Evolutionary conservation across 306 rosid genomes (phyloP).

Genomic region (Gastrolobium villosum): DNA sequence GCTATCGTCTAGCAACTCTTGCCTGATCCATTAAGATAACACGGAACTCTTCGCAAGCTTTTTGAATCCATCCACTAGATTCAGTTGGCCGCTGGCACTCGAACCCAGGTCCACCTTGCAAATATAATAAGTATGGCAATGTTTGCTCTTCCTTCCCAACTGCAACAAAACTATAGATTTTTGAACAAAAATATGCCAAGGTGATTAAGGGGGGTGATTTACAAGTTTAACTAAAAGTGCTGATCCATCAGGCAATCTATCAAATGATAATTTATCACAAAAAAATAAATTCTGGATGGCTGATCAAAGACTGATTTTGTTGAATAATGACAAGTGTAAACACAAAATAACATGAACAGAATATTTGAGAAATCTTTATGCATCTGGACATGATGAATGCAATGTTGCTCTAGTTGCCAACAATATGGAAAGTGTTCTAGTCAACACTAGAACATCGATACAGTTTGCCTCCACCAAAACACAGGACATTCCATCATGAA

Average conservation of each 20-base stretch:
- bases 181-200: conserved; percentile 32
- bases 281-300: not conserved
- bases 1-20: conserved; percentile 51
- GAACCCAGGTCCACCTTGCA: conserved; percentile 99
- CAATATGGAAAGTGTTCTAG: not conserved
- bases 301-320: conserved; percentile 15
- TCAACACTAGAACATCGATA: conserved; percentile 5
- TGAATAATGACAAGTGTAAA: conserved; percentile 13
- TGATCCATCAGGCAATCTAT: conserved; percentile 25
- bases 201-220: conserved; percentile 9
- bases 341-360: conserved; percentile 23
- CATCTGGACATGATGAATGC: conserved; percentile 15
- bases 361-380: conserved; percentile 25
- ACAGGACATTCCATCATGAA: conserved; percentile 17
- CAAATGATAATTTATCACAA: conserved; percentile 17
- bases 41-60: conserved; percentile 88
- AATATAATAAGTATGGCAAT: conserved; percentile 80
- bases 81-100: conserved; percentile 87
- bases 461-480: not conserved
- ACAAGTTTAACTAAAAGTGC: conserved; percentile 37
- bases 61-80: conserved; percentile 87
- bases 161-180: conserved; percentile 50
- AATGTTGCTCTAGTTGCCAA: conserved; percentile 35
- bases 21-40: conserved; percentile 96
- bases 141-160: conserved; percentile 86